Evolutionary conservation across 768 basidiomycete species (phyloP).

Genomic region (Leccinum longicurvipes): DNA sequence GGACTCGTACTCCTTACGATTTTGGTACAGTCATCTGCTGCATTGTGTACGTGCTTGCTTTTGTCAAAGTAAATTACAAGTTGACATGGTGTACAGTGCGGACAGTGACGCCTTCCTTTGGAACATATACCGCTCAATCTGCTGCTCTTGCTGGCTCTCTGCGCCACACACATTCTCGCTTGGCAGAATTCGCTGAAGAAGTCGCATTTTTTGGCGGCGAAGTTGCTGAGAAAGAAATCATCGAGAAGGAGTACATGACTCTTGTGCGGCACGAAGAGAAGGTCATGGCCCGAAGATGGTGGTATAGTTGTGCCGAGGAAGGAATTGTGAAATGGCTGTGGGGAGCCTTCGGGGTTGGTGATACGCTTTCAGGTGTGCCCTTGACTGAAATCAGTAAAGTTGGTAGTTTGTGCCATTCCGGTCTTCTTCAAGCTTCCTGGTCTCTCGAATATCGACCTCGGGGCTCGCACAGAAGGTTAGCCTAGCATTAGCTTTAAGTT

Average conservation of each 20-base stretch:
- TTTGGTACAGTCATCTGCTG: constrained; percentile 80
- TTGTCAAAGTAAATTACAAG: not conserved
- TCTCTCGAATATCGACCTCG: constrained; percentile 62
- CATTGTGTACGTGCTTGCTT: constrained; percentile 58
- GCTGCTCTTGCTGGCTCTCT: constrained; percentile 86
- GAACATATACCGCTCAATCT: constrained; percentile 83
- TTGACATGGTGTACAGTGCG: constrained; percentile 55
- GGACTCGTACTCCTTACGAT: constrained; percentile 80
- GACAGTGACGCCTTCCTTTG: constrained; percentile 87
- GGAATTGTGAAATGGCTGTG: constrained; percentile 96
- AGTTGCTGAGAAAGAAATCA: constrained; percentile 83
- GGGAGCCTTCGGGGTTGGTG: constrained; percentile 89
- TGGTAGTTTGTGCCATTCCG: constrained; percentile 88
- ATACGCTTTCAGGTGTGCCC: not conserved
- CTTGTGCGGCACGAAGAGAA: constrained; percentile 83
- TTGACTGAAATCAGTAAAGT: constrained; percentile 37
- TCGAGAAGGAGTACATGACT: constrained; percentile 85
- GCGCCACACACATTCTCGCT: constrained; percentile 87
- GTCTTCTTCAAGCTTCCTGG: constrained; percentile 89
- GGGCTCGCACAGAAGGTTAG: constrained; percentile 83
- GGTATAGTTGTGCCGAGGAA: constrained; percentile 91
- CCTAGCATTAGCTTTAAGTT: not conserved
- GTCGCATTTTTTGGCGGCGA: constrained; percentile 88
- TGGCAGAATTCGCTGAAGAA: constrained; percentile 87
- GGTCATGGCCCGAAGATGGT: constrained; percentile 77